Evolutionary conservation across 352 stramenopile species (phyloP), one percentile per base, ranked within the genome.

Genomic region (Albugo candida): DNA sequence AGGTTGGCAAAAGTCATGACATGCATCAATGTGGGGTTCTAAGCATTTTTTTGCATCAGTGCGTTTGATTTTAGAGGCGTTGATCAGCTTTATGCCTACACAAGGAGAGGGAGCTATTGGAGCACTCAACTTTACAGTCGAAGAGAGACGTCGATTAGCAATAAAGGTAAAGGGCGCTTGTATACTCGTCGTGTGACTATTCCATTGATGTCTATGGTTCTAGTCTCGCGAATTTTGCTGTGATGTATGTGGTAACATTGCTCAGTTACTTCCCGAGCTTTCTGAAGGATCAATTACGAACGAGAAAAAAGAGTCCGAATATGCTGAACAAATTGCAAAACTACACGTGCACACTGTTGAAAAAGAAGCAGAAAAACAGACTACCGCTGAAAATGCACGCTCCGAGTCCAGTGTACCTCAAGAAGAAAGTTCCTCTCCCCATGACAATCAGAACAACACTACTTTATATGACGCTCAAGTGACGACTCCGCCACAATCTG

Each of bases 21-120:
- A 8, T 31, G 8, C 24, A 31, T 31, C 24, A 8, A 8, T 31
- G 24, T 31, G 3, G 24, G 24, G 13, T 43, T 21, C 14, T 5
- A 36, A 14, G 21, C 34, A 37, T 31, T 13, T 11, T n/a, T 42
- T 14, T 60, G 41, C 47, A 35, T 41, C 77, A 88, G 89, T 99
- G 35, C 83, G 95, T 17, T 64, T 97, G 6, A 99, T 99, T 55
- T 63, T 99, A 27, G 93, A 98, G 58, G 95, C 95, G 36, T 64
- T 99, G 0, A 98, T 98, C 53, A 96, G 79, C 58, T 99, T 99
- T 60, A 91, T 99, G 54, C 94, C 93, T 11, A 85, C 76, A 2
- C 85, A 86, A 51, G 74, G 74, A 27, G 76, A 87, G 44, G 79
- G 79, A 11, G 79, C 79, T 3, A 89, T 92, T 45, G 79, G 79